These are phyloP conservation scores for Blastomyces parvus DNA, from an alignment of 2,329 filamentous ascomycete genomes.

Conservation along the genomic window DNA sequence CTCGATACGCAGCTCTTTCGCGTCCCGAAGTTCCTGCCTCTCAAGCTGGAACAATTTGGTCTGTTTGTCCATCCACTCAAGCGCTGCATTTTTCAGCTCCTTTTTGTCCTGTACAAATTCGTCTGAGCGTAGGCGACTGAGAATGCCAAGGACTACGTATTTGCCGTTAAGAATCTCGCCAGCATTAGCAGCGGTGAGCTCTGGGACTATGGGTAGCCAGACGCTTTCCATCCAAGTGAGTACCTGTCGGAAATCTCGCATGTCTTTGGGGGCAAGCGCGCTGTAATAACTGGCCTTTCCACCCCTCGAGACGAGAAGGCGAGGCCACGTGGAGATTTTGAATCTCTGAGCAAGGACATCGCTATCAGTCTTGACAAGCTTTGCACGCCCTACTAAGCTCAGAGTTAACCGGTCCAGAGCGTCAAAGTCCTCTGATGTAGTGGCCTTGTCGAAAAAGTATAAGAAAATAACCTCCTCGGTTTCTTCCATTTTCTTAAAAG, in stretches of 20 bases:
- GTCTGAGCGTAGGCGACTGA: slow-evolving; percentile 69
- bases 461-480: slow-evolving; percentile 93
- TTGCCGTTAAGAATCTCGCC: slow-evolving; percentile 91
- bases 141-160: slow-evolving; percentile 83
- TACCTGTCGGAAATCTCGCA: slow-evolving; percentile 75
- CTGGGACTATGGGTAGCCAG: slow-evolving; percentile 92
- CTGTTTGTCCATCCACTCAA: slow-evolving; percentile 98
- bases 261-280: slow-evolving; percentile 76
- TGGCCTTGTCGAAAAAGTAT: slow-evolving; percentile 96
- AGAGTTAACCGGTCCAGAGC: slow-evolving; percentile 80
- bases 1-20: slow-evolving; percentile 90
- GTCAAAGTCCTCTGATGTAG: slow-evolving; percentile 80
- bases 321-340: slow-evolving; percentile 96
- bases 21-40: slow-evolving; percentile 82
- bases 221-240: slow-evolving; percentile 91
- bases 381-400: slow-evolving; percentile 81
- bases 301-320: slow-evolving; percentile 78
- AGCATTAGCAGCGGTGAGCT: slow-evolving; percentile 83
- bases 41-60: slow-evolving; percentile 85
- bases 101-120: slow-evolving; percentile 68
- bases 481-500: slow-evolving; percentile 75
- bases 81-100: slow-evolving; percentile 89
- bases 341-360: slow-evolving; percentile 65
- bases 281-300: slow-evolving; percentile 85
- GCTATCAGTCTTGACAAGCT: slow-evolving; percentile 84